A percentile compares a stretch with the other conserved stretches of the same genome.
These are phyloP conservation scores for Chlorella sp. DNA, from an alignment of 139 green algal genomes.

Conservation along the genomic window DNA sequence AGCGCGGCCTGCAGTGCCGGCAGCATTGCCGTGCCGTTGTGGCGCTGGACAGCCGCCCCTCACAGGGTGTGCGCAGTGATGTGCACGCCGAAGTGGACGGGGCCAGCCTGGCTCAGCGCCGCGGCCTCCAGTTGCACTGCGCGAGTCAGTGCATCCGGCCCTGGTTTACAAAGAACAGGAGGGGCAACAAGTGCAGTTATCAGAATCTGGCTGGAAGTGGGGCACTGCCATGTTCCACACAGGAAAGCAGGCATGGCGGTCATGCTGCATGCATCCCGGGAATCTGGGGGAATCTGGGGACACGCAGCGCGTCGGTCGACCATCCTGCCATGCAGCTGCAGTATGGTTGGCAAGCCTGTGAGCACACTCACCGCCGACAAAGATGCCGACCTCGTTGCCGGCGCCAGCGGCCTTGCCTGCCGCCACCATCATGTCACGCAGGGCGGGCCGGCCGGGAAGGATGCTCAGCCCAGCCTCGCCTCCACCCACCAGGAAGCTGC, in stretches of 20 bases:
- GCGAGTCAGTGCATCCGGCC: background rate
- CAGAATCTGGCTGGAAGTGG: background rate
- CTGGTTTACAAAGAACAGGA: background rate
- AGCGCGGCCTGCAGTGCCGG: too few relatives aligned
- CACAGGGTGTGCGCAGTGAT: background rate
- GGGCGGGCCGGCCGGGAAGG: background rate
- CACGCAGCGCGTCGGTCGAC: too few relatives aligned
- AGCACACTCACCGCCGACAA: slow-evolving; percentile 2
- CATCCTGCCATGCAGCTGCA: too few relatives aligned
- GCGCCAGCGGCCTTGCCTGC: background rate
- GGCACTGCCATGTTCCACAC: background rate
- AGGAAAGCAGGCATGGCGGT: background rate
- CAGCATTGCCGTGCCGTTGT: too few relatives aligned
- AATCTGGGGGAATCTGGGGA: too few relatives aligned
- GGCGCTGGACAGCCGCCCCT: background rate
- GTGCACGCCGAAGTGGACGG: background rate
- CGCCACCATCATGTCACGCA: background rate
- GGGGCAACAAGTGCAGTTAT: too few relatives aligned
- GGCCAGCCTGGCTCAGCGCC: background rate
- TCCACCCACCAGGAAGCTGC: background rate
- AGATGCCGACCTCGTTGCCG: background rate
- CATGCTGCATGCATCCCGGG: background rate
- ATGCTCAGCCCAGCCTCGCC: background rate
- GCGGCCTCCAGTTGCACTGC: background rate
- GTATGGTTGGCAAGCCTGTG: background rate